phyloP scores from a whole-genome alignment of 176 grass and related monocot species.

The Lolium perenne region DNA sequence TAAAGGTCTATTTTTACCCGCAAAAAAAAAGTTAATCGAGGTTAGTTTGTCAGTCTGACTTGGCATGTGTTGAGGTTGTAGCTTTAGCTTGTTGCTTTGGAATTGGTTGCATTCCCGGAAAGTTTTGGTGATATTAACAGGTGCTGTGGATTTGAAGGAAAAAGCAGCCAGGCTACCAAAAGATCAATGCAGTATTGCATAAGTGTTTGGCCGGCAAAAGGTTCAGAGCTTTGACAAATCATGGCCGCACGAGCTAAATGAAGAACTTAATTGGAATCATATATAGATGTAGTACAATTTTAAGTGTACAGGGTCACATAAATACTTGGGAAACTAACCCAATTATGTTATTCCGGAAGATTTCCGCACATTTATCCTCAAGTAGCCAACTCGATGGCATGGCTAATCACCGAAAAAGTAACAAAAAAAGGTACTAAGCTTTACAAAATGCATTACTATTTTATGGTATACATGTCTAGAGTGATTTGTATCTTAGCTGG shows the following conservation, averaged over 20 bases:
- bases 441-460: not conserved
- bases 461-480: not conserved
- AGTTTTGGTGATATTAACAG: conserved; percentile 38
- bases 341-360: conserved; percentile 12
- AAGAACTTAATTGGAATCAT: not conserved
- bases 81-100: conserved; percentile 61
- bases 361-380: not conserved
- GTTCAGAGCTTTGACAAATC: conserved; percentile 45
- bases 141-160: conserved; percentile 9
- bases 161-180: conserved; percentile 29
- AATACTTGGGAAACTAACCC: not conserved
- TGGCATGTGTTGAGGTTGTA: conserved; percentile 38
- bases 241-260: not conserved
- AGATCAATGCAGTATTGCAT: conserved; percentile 49
- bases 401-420: conserved; percentile 7
- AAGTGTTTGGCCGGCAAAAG: conserved; percentile 52
- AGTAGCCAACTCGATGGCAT: conserved; percentile 2
- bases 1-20: no score
- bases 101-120: conserved; percentile 44
- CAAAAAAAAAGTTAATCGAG: no score
- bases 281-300: not conserved
- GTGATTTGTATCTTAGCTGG: conserved; percentile 10
- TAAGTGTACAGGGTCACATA: not conserved
- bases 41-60: conserved; percentile 42
- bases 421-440: conserved; percentile 8